Evolutionary conservation across 2,329 filamentous ascomycete species (phyloP), one percentile per base, ranked within the genome.

Genomic region (Cryphonectria japonica): DNA sequence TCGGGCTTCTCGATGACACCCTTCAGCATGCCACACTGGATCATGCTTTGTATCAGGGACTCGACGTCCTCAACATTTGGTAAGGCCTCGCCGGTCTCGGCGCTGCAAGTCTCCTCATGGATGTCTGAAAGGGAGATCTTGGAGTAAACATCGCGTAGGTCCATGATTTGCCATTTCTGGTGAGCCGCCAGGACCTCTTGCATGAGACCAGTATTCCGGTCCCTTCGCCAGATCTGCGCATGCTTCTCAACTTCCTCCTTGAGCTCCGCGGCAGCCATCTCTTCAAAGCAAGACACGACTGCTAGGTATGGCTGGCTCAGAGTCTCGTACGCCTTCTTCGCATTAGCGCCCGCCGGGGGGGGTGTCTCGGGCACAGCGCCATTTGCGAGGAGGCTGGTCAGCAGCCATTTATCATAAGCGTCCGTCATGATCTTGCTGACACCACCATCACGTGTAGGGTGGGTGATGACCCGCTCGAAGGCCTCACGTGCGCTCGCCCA

Each of bases 341-440:
- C 86, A 29, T 82, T 79, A 1, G 79, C 72, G 66, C 86, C 85
- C 9, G 88, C 86, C 63, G 88, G 87, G 54, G 85, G 83, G 0
- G 93, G 92, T 13, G 89, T 78, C 0, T 80, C 75, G 1, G 83
- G 82, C 5, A 84, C 83, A 76, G 85, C 88, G 74, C 94, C 95
- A 68, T 90, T 83, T 8, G 88, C 85, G 26, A 99, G 83, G 69
- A 98, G 85, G 68, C 90, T 89, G 13, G 94, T 86, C 22, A 99
- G 83, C 11, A 97, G 79, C 92, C 94, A 98, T 80, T 95, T 97
- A 82, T 95, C 97, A 84, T 97, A 95, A 7, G 93, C 93, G 75
- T 97, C 94, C 4, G 92, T 85, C 92, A 96, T 96, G 66, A 97
- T 86, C 78, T 90, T 91, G 79, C 91, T 95, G 16, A 89, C 85